Conservation (phyloP, 169 alveolate species). For the Plasmodium adleri region DNA sequence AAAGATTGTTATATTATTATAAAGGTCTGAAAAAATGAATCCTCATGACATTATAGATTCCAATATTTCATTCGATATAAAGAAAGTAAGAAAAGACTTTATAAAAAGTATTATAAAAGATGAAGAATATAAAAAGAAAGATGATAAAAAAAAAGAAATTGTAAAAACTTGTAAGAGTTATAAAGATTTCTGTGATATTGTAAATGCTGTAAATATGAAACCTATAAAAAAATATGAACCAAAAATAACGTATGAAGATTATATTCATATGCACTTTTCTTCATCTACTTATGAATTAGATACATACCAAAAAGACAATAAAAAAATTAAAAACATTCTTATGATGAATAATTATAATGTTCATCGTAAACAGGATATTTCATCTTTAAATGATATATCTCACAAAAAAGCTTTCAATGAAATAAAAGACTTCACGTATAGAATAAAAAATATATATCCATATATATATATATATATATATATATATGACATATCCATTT, state of each 20-base stretch:
- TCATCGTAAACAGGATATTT: slow-evolving; percentile 2
- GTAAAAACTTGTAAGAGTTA: slow-evolving; percentile 68
- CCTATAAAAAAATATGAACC: slow-evolving; percentile 67
- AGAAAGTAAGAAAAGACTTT: slow-evolving; percentile 57
- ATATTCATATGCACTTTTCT: slow-evolving; percentile 3
- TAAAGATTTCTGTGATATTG: slow-evolving; percentile 73
- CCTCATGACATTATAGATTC: neutral
- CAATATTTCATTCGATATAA: slow-evolving; percentile 1
- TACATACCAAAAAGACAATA: slow-evolving; percentile 14
- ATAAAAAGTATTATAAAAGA: slow-evolving; percentile 40
- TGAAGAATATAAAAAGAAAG: slow-evolving; percentile 66
- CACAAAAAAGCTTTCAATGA: neutral
- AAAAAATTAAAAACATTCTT: neutral
- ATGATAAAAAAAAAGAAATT: slow-evolving; percentile 72
- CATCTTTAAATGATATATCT: neutral
- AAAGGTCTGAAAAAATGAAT: slow-evolving; percentile 16
- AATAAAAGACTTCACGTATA: slow-evolving; percentile 35
- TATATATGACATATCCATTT: neutral
- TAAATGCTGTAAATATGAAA: slow-evolving; percentile 59
- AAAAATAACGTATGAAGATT: slow-evolving; percentile 66
- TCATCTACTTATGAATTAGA: neutral
- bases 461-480: neutral
- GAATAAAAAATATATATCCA: neutral
- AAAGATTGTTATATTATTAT: neutral
- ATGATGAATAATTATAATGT: neutral